A percentile compares a stretch with the other conserved stretches of the same genome.
phyloP scores from a whole-genome alignment of 768 basidiomycete genomes.

The Mycena capillaripes region DNA sequence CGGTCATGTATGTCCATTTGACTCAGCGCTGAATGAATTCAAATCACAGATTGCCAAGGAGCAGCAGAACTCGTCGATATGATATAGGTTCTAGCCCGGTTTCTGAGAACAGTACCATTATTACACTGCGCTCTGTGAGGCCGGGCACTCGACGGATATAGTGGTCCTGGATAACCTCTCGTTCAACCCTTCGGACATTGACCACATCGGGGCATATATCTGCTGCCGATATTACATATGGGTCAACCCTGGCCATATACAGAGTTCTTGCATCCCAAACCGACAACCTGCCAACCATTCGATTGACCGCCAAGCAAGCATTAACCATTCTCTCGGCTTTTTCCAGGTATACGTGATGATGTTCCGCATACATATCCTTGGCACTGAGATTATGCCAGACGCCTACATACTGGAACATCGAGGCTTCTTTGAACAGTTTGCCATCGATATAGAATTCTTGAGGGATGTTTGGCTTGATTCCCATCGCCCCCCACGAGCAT shows the following conservation, averaged over 20 bases:
- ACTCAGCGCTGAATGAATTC: no score
- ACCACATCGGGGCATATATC: slow-evolving; percentile 21
- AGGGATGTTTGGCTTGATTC: not conserved
- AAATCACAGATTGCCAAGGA: no score
- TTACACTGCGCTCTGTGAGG: no score
- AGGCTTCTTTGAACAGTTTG: slow-evolving; percentile 18
- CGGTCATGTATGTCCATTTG: no score
- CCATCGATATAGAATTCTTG: slow-evolving; percentile 8
- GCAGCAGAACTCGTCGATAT: no score
- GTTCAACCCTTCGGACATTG: not conserved
- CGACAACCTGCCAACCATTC: slow-evolving; percentile 2
- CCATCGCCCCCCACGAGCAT: not conserved
- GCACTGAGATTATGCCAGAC: slow-evolving; percentile 12
- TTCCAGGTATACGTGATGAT: not conserved
- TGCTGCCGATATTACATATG: slow-evolving; percentile 10
- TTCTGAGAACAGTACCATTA: no score
- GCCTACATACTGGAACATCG: slow-evolving; percentile 29
- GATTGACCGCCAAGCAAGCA: slow-evolving; percentile 6
- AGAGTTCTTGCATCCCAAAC: slow-evolving; percentile 15
- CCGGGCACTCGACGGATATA: slow-evolving; percentile 2
- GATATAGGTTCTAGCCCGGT: no score
- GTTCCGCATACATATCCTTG: not conserved
- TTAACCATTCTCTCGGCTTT: slow-evolving; percentile 8
- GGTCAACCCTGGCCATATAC: slow-evolving; percentile 27
- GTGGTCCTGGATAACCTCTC: slow-evolving; percentile 17